These are phyloP conservation scores for Copromyces sp. DNA, from an alignment of 495 filamentous ascomycete genomes.

Conservation along the genomic window DNA sequence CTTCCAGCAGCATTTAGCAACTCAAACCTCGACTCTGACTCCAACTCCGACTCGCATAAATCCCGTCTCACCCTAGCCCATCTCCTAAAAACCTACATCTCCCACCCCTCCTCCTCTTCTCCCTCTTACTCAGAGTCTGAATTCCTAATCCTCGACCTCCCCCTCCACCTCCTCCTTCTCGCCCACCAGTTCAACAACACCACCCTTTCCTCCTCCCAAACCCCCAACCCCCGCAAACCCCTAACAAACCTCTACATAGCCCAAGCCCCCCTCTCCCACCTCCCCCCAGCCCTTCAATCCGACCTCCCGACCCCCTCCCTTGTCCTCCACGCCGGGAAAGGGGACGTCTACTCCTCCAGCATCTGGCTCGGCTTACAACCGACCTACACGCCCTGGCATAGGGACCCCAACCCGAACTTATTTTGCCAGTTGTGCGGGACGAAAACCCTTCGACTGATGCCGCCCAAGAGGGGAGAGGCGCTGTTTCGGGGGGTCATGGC, in stretches of 20 bases:
- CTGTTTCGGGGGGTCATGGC: constrained; percentile 51
- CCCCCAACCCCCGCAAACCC: constrained; percentile 38
- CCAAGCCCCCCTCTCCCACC: constrained; percentile 57
- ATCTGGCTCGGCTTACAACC: constrained; percentile 82
- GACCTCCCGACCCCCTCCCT: constrained; percentile 62
- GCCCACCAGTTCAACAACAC: background rate
- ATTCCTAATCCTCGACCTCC: constrained; percentile 29
- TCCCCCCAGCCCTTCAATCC: constrained; percentile 48
- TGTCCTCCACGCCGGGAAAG: constrained; percentile 50
- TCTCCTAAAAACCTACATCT: background rate
- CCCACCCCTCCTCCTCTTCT: background rate
- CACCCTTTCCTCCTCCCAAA: constrained; percentile 47
- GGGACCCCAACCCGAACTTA: constrained; percentile 88
- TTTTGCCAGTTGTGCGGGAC: constrained; percentile 72
- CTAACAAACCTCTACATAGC: constrained; percentile 62
- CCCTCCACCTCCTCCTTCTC: constrained; percentile 22
- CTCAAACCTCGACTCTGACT: background rate
- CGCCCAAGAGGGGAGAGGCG: constrained; percentile 46
- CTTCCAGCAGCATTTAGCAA: background rate
- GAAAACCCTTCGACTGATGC: constrained; percentile 64
- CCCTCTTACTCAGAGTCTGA: background rate
- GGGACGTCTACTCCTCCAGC: constrained; percentile 73
- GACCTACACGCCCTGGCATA: constrained; percentile 81
- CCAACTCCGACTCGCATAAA: background rate
- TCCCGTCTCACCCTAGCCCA: background rate